phyloP scores from a whole-genome alignment of 2,329 filamentous ascomycete species.

The Colletotrichum eleusines region DNA sequence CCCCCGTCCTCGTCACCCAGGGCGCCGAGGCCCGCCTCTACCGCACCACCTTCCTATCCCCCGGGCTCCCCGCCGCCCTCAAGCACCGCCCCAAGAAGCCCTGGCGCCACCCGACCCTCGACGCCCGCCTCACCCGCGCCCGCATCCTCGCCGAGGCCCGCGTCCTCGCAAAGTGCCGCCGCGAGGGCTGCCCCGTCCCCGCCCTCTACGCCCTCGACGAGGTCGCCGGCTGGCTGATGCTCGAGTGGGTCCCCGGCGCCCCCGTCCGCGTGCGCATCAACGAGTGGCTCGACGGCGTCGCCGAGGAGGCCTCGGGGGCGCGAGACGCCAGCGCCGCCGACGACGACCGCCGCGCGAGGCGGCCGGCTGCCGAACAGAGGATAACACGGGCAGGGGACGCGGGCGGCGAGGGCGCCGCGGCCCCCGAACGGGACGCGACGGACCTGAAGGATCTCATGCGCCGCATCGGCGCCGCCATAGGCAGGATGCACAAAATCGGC shows the following conservation, averaged over 20 bases:
- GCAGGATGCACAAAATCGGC: conserved; percentile 82
- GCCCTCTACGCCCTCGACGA: conserved; percentile 79
- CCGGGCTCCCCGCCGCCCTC: conserved; percentile 78
- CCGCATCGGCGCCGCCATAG: conserved; percentile 78
- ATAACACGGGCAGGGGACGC: not conserved
- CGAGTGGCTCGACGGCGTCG: conserved; percentile 67
- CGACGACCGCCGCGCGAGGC: conserved; percentile 43
- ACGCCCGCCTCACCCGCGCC: conserved; percentile 86
- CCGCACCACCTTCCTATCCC: conserved; percentile 82
- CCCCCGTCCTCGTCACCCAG: conserved; percentile 78
- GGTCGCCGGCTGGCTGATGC: conserved; percentile 77
- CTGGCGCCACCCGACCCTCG: conserved; percentile 91
- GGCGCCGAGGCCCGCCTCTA: conserved; percentile 97
- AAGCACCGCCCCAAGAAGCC: conserved; percentile 93
- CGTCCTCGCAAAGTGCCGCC: conserved; percentile 81
- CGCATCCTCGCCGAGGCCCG: conserved; percentile 91
- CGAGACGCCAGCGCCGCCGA: conserved; percentile 46
- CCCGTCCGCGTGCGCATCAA: conserved; percentile 79
- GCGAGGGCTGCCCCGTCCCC: conserved; percentile 85
- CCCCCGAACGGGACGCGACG: conserved; percentile 53
- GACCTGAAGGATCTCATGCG: conserved; percentile 73
- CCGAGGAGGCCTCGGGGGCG: conserved; percentile 46
- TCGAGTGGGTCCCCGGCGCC: conserved; percentile 85
- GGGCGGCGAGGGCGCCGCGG: not conserved
- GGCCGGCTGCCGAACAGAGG: conserved; percentile 35